Evolutionary conservation across 441 rosid species (phyloP).

Genomic region (Cnidoscolus chayamansa): DNA sequence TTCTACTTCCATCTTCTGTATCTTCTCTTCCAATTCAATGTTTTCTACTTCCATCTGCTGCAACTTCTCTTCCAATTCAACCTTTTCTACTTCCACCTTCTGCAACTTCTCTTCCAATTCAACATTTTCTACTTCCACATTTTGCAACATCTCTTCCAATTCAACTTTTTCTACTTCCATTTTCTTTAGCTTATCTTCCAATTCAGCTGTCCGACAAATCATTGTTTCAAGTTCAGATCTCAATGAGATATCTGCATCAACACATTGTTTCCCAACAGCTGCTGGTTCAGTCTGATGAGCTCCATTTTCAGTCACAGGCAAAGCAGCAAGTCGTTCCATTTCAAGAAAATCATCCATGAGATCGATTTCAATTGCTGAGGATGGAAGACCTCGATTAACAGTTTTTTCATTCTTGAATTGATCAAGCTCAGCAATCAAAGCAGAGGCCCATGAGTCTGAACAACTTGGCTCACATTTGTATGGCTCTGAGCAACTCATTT

Average conservation of each 20-base stretch:
- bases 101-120: slow-evolving; percentile 39
- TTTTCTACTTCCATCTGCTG: slow-evolving; percentile 28
- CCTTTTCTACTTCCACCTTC: slow-evolving; percentile 26
- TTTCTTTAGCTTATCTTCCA: slow-evolving; percentile 29
- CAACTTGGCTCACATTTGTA: slow-evolving; percentile 33
- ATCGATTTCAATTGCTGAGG: slow-evolving; percentile 50
- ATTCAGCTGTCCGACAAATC: slow-evolving; percentile 38
- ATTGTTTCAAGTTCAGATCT: slow-evolving; percentile 52
- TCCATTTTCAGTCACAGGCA: slow-evolving; percentile 47
- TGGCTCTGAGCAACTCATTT: slow-evolving; percentile 30
- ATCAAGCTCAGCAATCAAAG: slow-evolving; percentile 46
- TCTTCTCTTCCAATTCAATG: slow-evolving; percentile 31
- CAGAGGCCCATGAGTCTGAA: slow-evolving; percentile 58
- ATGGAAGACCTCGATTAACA: slow-evolving; percentile 34
- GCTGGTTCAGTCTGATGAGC: slow-evolving; percentile 30
- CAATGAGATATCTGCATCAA: slow-evolving; percentile 37
- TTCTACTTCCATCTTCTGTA: slow-evolving; percentile 27
- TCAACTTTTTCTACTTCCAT: slow-evolving; percentile 30
- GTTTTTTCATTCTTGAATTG: slow-evolving; percentile 50
- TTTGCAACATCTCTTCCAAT: slow-evolving; percentile 30
- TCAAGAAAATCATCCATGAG: slow-evolving; percentile 97
- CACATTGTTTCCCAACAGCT: slow-evolving; percentile 28
- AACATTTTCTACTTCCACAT: slow-evolving; percentile 29
- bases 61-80: slow-evolving; percentile 42
- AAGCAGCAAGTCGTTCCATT: slow-evolving; percentile 85